Evolutionary conservation across 2,329 filamentous ascomycete species (phyloP).

Genomic region (Trichoderma sp.): DNA sequence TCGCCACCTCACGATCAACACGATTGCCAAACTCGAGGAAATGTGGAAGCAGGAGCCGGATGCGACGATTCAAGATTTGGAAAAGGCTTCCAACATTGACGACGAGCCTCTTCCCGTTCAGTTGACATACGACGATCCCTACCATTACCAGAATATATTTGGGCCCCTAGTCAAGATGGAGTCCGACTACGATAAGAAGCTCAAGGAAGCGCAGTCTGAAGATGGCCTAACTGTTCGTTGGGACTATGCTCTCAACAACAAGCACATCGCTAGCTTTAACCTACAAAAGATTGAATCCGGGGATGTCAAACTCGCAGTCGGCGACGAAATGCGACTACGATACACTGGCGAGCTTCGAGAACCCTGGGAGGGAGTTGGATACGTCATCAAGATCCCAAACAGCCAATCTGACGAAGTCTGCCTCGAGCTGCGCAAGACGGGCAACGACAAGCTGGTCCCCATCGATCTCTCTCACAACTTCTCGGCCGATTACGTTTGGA

Average conservation of each 20-base stretch:
- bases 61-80: slow-evolving; percentile 87
- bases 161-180: slow-evolving; percentile 98
- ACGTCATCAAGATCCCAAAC: slow-evolving; percentile 99
- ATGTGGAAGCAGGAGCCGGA: slow-evolving; percentile 96
- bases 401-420: slow-evolving; percentile 98
- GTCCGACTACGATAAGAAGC: slow-evolving; percentile 97
- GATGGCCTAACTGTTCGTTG: slow-evolving; percentile 93
- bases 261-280: slow-evolving; percentile 92
- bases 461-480: slow-evolving; percentile 98
- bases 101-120: slow-evolving; percentile 94
- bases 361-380: slow-evolving; percentile 96
- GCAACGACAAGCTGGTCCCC: slow-evolving; percentile 93
- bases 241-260: slow-evolving; percentile 96
- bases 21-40: slow-evolving; percentile 95
- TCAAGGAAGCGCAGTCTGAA: slow-evolving; percentile 97
- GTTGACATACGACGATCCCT: slow-evolving; percentile 93
- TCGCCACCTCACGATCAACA: slow-evolving; percentile 87
- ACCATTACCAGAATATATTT: slow-evolving; percentile 98
- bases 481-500: slow-evolving; percentile 99
- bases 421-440: slow-evolving; percentile 89
- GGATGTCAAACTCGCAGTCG: slow-evolving; percentile 96
- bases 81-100: slow-evolving; percentile 88
- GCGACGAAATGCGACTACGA: slow-evolving; percentile 96
- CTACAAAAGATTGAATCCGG: slow-evolving; percentile 96
- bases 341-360: slow-evolving; percentile 93